phyloP scores from a whole-genome alignment of 2,329 filamentous ascomycete species.

The Helotiales sp. region DNA sequence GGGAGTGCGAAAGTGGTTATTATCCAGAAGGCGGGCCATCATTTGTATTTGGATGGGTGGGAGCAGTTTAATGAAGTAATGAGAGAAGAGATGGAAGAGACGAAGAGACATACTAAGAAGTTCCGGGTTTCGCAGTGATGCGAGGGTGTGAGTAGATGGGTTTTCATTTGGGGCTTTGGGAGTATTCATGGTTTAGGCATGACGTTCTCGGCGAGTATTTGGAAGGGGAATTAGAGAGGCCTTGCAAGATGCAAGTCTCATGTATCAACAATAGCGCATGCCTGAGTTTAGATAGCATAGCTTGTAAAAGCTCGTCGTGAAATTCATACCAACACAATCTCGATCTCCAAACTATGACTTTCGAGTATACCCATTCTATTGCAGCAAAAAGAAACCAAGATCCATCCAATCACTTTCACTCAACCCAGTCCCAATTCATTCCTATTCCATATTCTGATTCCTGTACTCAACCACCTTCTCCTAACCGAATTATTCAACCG shows the following conservation, averaged over 20 bases:
- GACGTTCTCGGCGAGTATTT: neutral
- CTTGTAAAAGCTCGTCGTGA: neutral
- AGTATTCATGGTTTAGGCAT: neutral
- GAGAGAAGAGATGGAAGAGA: conserved; percentile 67
- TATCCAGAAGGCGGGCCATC: conserved; percentile 73
- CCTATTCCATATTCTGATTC: neutral
- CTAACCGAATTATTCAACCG: no score
- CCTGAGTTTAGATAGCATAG: neutral
- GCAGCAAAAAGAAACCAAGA: no score
- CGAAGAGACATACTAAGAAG: conserved; percentile 34
- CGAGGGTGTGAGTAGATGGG: conserved; percentile 7
- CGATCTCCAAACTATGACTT: neutral
- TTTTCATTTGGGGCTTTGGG: neutral
- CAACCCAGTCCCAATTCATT: neutral
- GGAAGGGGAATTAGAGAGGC: neutral
- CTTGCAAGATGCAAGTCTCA: neutral
- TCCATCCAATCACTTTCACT: neutral
- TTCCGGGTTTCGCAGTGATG: neutral
- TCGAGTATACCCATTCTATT: neutral
- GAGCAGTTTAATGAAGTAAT: conserved; percentile 73
- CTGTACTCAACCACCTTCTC: no score
- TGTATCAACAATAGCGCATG: conserved; percentile 5
- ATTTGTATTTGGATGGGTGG: conserved; percentile 73
- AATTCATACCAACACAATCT: neutral
- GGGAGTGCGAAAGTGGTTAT: conserved; percentile 83